A percentile compares a stretch with the other conserved stretches of the same genome.
Evolutionary conservation across 1,284 basidiomycete genomes (phyloP).

Genomic region (Lignosus rhinocerotis): DNA sequence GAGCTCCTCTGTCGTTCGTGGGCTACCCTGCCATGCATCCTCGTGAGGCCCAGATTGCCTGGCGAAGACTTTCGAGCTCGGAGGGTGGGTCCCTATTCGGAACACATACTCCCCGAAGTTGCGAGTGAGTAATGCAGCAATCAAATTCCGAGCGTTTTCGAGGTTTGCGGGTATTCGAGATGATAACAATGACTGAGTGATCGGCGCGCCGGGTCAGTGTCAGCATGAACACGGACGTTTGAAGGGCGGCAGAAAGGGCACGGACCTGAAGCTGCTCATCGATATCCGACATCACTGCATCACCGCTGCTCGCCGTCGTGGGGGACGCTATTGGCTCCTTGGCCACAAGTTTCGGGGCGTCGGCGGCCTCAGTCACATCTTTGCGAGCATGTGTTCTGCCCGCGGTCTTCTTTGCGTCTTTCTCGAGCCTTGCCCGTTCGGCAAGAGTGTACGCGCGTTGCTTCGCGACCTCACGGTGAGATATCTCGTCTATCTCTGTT

Average conservation of each 20-base stretch:
- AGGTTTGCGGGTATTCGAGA: constrained; percentile 44
- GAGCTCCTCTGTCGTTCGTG: constrained; percentile 52
- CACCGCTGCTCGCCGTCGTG: constrained; percentile 14
- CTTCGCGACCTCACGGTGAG: constrained; percentile 60
- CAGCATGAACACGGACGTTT: neutral
- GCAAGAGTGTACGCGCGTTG: constrained; percentile 47
- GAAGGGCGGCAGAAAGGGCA: neutral
- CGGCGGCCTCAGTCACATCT: constrained; percentile 17
- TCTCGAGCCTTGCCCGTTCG: constrained; percentile 35
- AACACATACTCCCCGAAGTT: constrained; percentile 71
- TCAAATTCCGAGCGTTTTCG: constrained; percentile 57
- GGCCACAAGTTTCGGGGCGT: constrained; percentile 7
- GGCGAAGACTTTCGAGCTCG: constrained; percentile 52
- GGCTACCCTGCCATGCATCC: constrained; percentile 55
- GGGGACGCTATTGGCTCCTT: constrained; percentile 17
- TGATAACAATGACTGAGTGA: constrained; percentile 47
- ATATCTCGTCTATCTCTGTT: constrained; percentile 73
- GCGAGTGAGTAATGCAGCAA: constrained; percentile 67
- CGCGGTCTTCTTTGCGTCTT: constrained; percentile 37
- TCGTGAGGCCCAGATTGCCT: constrained; percentile 47
- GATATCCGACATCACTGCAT: constrained; percentile 42
- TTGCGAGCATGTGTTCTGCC: constrained; percentile 25
- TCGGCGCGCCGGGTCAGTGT: neutral
- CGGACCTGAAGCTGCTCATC: constrained; percentile 63
- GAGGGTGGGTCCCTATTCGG: constrained; percentile 65